Base-by-base conservation (phyloP, 106 monocot species). In the Hemerocallis citrina region DNA sequence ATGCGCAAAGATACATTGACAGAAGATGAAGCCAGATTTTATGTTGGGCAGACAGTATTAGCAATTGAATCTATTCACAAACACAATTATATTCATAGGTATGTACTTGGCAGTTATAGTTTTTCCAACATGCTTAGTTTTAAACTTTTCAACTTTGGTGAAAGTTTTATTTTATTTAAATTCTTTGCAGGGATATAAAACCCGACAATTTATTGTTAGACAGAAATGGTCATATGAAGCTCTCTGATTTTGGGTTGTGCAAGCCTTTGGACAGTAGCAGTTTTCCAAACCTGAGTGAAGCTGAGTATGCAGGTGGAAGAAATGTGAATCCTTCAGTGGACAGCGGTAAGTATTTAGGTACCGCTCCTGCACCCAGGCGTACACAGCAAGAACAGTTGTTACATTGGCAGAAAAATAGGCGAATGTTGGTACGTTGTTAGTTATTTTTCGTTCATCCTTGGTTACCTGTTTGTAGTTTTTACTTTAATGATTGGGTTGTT, bases 241-340 rank as follows among this genome's bases (percentile, higher is more conserved):
- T 83, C 23, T 83, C 74, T 52, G 83, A 78, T 75, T 78, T 83
- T 78, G 83, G 83, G 32, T 40, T 83, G 19, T 78, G 78, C 70
- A 78, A 83, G 39, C 82, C 77, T 20, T 65, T 83, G 49, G 77
- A 77, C 42, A 69, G 61, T 27, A 83, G 57, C 15, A 77, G 59
- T 28, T 72, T 83, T n/a, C 67, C 74, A 37, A 73, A 61, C 23
- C 55, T 78, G 42, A 70, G 70, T 37, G 82, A 83, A 48, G 39
- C 59, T 51, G 69, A 76, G 37, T 55, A 63, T 64, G 63, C 47
- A 33, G 11, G 24, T 17, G 69, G 68, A 19, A 28, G 49, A 24
- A 63, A 63, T 39, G 24, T 27, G 1, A 69, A 63, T 36, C n/a
- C 46, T 32, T 22, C 50, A 33, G 16, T 58, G 28, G 59, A 64